Conservation (phyloP, 2,329 filamentous ascomycete species). For the Cadophora sp. region DNA sequence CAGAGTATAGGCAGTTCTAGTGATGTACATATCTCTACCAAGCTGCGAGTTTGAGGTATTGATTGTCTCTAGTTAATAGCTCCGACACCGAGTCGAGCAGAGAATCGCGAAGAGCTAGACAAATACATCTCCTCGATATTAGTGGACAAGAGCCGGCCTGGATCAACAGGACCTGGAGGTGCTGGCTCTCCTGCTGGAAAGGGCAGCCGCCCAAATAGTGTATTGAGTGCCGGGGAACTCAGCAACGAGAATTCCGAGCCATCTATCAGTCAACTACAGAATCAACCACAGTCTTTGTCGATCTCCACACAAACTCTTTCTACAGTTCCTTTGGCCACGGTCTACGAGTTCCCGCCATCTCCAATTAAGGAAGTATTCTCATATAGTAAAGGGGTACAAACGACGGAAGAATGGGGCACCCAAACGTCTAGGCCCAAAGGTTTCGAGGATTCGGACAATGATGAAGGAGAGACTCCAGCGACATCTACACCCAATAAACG, state of each 20-base stretch:
- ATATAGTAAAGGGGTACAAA: constrained; percentile 97
- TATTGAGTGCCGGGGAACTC: constrained; percentile 80
- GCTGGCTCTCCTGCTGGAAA: constrained; percentile 70
- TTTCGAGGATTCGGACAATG: constrained; percentile 67
- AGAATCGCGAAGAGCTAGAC: constrained; percentile 79
- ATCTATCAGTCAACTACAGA: constrained; percentile 48
- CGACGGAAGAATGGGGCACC: constrained; percentile 74
- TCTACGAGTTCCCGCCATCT: constrained; percentile 81
- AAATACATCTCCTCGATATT: constrained; percentile 84
- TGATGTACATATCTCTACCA: constrained; percentile 65
- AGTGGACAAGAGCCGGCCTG: constrained; percentile 74
- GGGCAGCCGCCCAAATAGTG: constrained; percentile 84
- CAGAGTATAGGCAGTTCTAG: constrained; percentile 70
- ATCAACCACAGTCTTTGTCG: constrained; percentile 49
- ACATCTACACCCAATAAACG: constrained; percentile 72
- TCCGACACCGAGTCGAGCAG: constrained; percentile 73
- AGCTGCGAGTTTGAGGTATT: constrained; percentile 38
- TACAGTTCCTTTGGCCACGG: constrained; percentile 74
- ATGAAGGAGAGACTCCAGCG: constrained; percentile 62
- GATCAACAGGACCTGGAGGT: constrained; percentile 68
- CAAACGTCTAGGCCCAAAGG: constrained; percentile 59
- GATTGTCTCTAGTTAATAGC: constrained; percentile 63
- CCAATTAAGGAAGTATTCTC: constrained; percentile 86
- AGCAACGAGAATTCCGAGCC: constrained; percentile 76
- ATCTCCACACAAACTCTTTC: constrained; percentile 68